phyloP scores from a whole-genome alignment of 2,329 filamentous ascomycete species.

The Zasmidium citrigriseum region DNA sequence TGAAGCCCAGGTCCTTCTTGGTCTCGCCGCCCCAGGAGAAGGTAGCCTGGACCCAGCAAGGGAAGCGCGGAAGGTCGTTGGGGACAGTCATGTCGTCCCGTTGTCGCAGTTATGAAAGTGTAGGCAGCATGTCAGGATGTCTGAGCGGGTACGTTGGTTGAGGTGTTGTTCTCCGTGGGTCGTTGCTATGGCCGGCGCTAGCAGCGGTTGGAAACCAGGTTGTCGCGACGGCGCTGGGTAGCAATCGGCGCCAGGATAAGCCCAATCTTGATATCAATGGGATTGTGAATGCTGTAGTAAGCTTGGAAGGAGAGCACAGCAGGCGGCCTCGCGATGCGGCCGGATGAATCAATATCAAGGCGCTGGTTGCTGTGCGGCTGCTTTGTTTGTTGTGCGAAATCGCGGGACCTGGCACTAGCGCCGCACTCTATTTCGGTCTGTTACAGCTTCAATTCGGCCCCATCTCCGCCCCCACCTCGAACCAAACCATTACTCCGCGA shows the following conservation, averaged over 20 bases:
- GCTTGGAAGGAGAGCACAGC: neutral
- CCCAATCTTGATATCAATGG: neutral
- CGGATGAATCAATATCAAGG: neutral
- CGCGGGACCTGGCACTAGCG: neutral
- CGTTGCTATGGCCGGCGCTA: constrained; percentile 9
- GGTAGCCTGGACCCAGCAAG: constrained; percentile 43
- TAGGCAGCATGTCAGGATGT: neutral
- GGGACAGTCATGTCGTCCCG: constrained; percentile 14
- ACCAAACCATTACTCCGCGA: too few species aligned
- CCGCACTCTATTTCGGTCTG: neutral
- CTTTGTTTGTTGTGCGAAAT: neutral
- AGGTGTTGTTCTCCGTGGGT: constrained; percentile 4
- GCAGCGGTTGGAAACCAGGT: neutral
- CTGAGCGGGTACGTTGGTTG: constrained; percentile 1
- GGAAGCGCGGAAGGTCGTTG: constrained; percentile 33
- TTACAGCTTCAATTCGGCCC: neutral
- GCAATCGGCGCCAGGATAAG: too few species aligned
- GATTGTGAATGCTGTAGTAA: neutral
- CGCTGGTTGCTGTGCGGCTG: neutral
- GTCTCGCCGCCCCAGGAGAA: constrained; percentile 56
- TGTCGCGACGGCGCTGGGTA: neutral
- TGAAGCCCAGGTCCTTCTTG: constrained; percentile 91
- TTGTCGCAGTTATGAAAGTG: neutral
- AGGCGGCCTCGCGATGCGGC: neutral
- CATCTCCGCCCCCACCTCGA: neutral